Percentiles rank a stretch among this genome's conserved stretches.
Conservation (phyloP, 2,329 filamentous ascomycete genomes). For the Aspergillus fructus region DNA sequence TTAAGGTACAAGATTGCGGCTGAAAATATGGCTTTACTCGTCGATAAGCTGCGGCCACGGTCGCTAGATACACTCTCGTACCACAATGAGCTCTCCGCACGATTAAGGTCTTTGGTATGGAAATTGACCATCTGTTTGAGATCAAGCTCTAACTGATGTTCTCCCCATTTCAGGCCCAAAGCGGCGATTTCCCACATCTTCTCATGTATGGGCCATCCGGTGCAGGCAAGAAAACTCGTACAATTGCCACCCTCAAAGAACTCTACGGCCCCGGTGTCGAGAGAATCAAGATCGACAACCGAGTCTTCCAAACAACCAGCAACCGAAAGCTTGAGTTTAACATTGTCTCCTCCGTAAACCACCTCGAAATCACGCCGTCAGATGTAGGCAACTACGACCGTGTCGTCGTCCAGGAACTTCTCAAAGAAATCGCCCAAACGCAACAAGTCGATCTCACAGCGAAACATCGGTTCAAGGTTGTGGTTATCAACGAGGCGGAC, state of each 20-base stretch:
- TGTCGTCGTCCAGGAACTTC: constrained; percentile 89
- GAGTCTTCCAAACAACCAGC: constrained; percentile 90
- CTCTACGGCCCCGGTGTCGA: constrained; percentile 96
- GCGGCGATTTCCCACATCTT: constrained; percentile 95
- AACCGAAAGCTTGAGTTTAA: constrained; percentile 99
- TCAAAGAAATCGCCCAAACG: constrained; percentile 98
- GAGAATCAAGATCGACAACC: constrained; percentile 98
- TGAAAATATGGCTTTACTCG: constrained; percentile 59
- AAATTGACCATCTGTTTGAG: background rate
- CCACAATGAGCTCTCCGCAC: constrained; percentile 81
- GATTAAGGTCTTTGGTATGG: constrained; percentile 77
- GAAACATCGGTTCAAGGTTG: constrained; percentile 93
- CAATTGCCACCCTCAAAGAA: constrained; percentile 92
- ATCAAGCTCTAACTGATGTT: background rate
- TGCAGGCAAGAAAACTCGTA: constrained; percentile 95
- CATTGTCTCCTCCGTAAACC: constrained; percentile 94
- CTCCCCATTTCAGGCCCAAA: constrained; percentile 68
- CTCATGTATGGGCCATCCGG: constrained; percentile 96
- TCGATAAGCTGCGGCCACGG: constrained; percentile 61
- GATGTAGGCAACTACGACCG: constrained; percentile 96
- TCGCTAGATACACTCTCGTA: constrained; percentile 68
- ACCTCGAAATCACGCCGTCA: constrained; percentile 95
- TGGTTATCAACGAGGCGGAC: constrained; percentile 98
- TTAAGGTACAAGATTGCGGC: background rate
- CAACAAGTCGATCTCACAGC: constrained; percentile 96